Conservation (phyloP, 2,329 filamentous ascomycete genomes). For the Xylaria sp. region DNA sequence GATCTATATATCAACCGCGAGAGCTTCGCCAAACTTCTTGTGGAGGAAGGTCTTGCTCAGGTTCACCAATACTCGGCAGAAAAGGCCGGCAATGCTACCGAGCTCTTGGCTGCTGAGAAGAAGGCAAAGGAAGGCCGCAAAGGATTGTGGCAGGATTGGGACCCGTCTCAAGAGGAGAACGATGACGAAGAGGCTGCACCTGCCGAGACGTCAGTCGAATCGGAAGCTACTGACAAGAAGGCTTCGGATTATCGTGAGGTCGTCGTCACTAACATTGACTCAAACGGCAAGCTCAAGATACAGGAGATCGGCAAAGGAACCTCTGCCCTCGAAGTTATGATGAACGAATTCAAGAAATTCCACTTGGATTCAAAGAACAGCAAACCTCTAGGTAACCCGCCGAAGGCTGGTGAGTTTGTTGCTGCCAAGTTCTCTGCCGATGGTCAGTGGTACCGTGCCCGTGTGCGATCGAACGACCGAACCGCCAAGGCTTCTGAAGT, state of each 20-base stretch:
- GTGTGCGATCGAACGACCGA: conserved; percentile 91
- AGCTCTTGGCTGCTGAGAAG: conserved; percentile 88
- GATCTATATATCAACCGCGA: conserved; percentile 93
- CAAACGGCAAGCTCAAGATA: conserved; percentile 84
- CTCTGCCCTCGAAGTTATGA: conserved; percentile 83
- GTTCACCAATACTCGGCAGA: conserved; percentile 97
- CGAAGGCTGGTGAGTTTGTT: conserved; percentile 91
- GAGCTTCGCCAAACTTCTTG: conserved; percentile 90
- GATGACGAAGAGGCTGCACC: conserved; percentile 65
- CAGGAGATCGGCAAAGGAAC: conserved; percentile 91
- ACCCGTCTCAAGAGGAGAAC: conserved; percentile 84
- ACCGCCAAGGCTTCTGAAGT: conserved; percentile 89
- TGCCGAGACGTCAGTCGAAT: conserved; percentile 62
- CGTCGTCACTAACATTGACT: conserved; percentile 88
- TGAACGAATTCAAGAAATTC: conserved; percentile 91
- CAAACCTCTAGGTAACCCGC: conserved; percentile 75
- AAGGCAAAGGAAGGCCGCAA: conserved; percentile 89
- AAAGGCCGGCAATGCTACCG: conserved; percentile 87
- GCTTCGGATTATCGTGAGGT: conserved; percentile 89
- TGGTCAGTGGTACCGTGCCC: conserved; percentile 92
- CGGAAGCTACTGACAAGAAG: conserved; percentile 70
- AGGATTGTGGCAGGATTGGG: conserved; percentile 93
- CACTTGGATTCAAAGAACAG: conserved; percentile 86
- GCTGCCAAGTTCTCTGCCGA: conserved; percentile 91
- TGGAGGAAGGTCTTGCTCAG: conserved; percentile 92